Conservation (phyloP, 345 rosid species). For the Hibiscus syriacus region DNA sequence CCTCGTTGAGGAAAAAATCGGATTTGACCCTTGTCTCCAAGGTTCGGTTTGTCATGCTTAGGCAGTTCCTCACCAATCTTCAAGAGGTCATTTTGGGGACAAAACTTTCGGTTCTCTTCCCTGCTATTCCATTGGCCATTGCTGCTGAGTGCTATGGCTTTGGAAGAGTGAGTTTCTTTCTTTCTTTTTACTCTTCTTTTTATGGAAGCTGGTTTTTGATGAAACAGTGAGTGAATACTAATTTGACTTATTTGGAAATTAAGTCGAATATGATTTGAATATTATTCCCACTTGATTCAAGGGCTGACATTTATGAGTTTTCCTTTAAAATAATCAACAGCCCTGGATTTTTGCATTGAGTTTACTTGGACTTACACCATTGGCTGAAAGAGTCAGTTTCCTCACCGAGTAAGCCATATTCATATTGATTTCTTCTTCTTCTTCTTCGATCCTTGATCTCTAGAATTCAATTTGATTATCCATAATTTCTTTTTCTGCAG, state of each 20-base stretch:
- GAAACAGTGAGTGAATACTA: not conserved
- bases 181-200: not conserved
- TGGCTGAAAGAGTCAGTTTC: constrained; percentile 93
- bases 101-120: constrained; percentile 72
- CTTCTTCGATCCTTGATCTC: not conserved
- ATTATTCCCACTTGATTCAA: not conserved
- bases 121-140: constrained; percentile 69
- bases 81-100: constrained; percentile 92
- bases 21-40: constrained; percentile 61
- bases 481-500: constrained; percentile 27
- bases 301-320: not conserved
- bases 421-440: not conserved
- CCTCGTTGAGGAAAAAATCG: constrained; percentile 76
- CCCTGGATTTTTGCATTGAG: constrained; percentile 76
- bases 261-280: not conserved
- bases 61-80: constrained; percentile 48
- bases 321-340: constrained; percentile 27
- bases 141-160: constrained; percentile 45
- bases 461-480: not conserved
- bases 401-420: constrained; percentile 68
- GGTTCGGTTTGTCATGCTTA: constrained; percentile 41
- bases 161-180: constrained; percentile 44
- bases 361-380: constrained; percentile 74
- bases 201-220: not conserved
- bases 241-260: not conserved